phyloP scores from a whole-genome alignment of 2,329 filamentous ascomycete genomes.

The Fusarium buxicola region DNA sequence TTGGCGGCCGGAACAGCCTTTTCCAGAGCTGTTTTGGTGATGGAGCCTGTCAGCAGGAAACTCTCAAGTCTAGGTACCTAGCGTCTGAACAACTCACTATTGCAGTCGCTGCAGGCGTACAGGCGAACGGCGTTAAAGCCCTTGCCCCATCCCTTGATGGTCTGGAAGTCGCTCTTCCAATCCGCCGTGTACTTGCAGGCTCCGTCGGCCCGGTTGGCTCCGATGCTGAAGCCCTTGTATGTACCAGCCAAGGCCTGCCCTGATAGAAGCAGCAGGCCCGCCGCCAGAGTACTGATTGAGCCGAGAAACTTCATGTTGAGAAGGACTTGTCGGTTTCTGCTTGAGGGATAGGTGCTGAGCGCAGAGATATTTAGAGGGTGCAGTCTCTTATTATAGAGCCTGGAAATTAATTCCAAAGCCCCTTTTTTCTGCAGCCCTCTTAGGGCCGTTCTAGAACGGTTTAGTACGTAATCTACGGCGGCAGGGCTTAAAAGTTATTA shows the following conservation, averaged over 20 bases:
- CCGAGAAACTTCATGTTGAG: conserved; percentile 38
- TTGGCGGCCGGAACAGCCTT: conserved; percentile 43
- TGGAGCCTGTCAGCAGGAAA: conserved; percentile 1
- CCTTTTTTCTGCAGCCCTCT: too few species aligned
- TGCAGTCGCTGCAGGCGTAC: conserved; percentile 38
- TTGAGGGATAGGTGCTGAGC: too few species aligned
- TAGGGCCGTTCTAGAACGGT: too few species aligned
- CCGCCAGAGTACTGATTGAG: conserved; percentile 28
- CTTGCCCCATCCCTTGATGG: conserved; percentile 43
- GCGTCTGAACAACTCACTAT: conserved; percentile 24
- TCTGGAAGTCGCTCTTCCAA: conserved; percentile 44
- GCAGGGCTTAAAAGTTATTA: too few species aligned
- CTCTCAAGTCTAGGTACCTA: neutral
- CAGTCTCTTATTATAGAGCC: too few species aligned
- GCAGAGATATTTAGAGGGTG: too few species aligned
- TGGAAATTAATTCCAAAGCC: too few species aligned
- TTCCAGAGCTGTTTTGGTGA: conserved; percentile 31
- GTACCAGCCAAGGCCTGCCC: conserved; percentile 37
- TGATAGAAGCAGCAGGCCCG: conserved; percentile 34
- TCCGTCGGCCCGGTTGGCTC: conserved; percentile 40
- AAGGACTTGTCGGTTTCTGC: neutral
- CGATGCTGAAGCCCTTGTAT: conserved; percentile 43
- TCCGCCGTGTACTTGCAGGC: conserved; percentile 39
- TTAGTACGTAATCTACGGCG: too few species aligned
- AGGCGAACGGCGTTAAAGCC: conserved; percentile 43